Evolutionary conservation across 2,329 filamentous ascomycete species (phyloP).

Genomic region (Talaromyces sp.): DNA sequence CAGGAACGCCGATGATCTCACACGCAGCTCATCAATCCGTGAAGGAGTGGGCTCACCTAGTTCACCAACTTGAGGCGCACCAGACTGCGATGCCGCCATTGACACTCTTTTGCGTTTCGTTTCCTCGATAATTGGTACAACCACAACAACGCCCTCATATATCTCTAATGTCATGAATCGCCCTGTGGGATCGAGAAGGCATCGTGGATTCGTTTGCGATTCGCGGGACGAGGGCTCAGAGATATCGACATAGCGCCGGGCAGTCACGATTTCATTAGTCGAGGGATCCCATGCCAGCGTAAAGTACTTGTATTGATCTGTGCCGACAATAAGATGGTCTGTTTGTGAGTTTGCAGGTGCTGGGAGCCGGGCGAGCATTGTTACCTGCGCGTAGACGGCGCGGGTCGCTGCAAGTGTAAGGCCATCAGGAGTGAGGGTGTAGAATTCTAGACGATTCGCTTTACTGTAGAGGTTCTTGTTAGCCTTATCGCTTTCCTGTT

Average conservation of each 20-base stretch:
- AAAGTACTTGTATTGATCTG: constrained; percentile 87
- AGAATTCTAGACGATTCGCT: constrained; percentile 58
- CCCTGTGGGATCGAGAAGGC: constrained; percentile 79
- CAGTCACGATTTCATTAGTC: constrained; percentile 55
- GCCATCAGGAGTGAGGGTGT: constrained; percentile 61
- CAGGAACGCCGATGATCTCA: constrained; percentile 68
- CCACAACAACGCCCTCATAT: constrained; percentile 68
- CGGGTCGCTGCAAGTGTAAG: constrained; percentile 69
- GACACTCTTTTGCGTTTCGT: constrained; percentile 47
- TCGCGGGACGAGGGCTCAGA: constrained; percentile 67
- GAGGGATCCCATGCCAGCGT: constrained; percentile 78
- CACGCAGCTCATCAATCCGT: constrained; percentile 67
- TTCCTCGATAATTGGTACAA: constrained; percentile 62
- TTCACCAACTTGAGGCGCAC: constrained; percentile 51
- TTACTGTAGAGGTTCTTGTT: constrained; percentile 15
- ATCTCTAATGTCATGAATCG: constrained; percentile 68
- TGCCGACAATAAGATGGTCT: constrained; percentile 90
- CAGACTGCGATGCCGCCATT: constrained; percentile 27
- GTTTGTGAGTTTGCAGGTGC: constrained; percentile 69
- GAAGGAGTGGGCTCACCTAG: constrained; percentile 64
- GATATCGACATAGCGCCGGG: constrained; percentile 63
- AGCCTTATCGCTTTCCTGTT: constrained; percentile 6
- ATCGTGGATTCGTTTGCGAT: constrained; percentile 79
- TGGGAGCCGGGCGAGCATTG: constrained; percentile 66
- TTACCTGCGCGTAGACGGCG: constrained; percentile 80